These are phyloP conservation scores for Globisporangium camurandrum DNA, from an alignment of 352 stramenopile genomes.

Conservation along the genomic window DNA sequence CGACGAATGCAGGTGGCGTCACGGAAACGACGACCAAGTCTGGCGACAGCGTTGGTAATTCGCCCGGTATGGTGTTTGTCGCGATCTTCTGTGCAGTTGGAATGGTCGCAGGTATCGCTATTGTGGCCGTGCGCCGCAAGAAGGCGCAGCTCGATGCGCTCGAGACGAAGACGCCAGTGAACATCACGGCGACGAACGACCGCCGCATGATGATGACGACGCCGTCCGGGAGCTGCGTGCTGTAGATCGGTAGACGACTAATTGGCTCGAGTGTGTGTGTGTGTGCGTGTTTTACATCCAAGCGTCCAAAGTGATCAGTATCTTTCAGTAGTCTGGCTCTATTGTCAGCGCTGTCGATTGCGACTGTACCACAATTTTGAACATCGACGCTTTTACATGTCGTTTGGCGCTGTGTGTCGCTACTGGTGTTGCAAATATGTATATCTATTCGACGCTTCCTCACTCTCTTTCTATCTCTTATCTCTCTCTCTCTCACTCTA, in stretches of 20 bases:
- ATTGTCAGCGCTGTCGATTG: too few species aligned
- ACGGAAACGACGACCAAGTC: constrained; percentile 7
- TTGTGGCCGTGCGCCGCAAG: constrained; percentile 45
- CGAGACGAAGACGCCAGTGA: constrained; percentile 43
- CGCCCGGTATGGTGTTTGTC: constrained; percentile 16
- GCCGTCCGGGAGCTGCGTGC: constrained; percentile 30
- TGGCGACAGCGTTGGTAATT: background rate
- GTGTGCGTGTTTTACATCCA: too few species aligned
- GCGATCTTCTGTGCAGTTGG: constrained; percentile 11
- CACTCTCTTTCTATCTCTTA: too few species aligned
- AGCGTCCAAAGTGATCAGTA: too few species aligned
- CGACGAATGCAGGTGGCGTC: constrained; percentile 1
- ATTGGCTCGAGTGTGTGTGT: too few species aligned
- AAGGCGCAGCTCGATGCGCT: constrained; percentile 47
- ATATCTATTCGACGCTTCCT: too few species aligned
- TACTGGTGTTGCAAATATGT: too few species aligned
- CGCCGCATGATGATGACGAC: constrained; percentile 39
- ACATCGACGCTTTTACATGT: too few species aligned
- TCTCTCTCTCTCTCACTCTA: too few species aligned
- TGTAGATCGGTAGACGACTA: constrained; percentile 23
- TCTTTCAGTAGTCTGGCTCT: too few species aligned
- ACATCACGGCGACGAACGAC: constrained; percentile 12
- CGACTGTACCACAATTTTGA: too few species aligned
- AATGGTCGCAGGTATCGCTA: constrained; percentile 25
- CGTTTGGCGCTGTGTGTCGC: too few species aligned